These are phyloP conservation scores for Coriaria nepalensis DNA, from an alignment of 306 rosid genomes.

Conservation along the genomic window DNA sequence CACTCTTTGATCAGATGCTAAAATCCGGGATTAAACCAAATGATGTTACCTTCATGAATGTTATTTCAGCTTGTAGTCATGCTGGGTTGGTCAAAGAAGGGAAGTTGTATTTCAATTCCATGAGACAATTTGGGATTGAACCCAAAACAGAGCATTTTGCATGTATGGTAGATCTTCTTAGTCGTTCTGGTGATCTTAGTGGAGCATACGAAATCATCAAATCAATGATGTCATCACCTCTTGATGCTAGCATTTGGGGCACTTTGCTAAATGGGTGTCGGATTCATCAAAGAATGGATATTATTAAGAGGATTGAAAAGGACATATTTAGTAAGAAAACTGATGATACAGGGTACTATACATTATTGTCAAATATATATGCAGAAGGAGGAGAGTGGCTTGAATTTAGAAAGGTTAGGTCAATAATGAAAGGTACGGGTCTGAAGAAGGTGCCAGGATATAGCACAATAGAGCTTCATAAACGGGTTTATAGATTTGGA, in stretches of 20 bases:
- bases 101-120: constrained; percentile 38
- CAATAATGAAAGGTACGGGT: constrained; percentile 50
- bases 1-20: constrained; percentile 50
- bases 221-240: constrained; percentile 26
- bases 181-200: constrained; percentile 68
- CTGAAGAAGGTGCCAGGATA: constrained; percentile 77
- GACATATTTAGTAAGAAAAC: constrained; percentile 39
- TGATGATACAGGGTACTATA: constrained; percentile 74
- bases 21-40: constrained; percentile 51
- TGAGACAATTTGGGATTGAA: constrained; percentile 41
- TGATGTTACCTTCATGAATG: constrained; percentile 72
- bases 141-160: constrained; percentile 62
- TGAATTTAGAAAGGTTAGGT: constrained; percentile 67
- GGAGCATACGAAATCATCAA: constrained; percentile 58
- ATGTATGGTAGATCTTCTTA: constrained; percentile 66
- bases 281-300: constrained; percentile 58
- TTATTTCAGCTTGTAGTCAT: constrained; percentile 83
- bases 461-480: constrained; percentile 62
- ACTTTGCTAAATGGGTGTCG: constrained; percentile 80
- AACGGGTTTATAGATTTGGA: constrained; percentile 51
- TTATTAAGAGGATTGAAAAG: constrained; percentile 31
- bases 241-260: constrained; percentile 77
- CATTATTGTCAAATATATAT: constrained; percentile 71
- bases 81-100: constrained; percentile 70
- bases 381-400: constrained; percentile 82